These are phyloP conservation scores for Cadophora luteo-olivacea DNA, from an alignment of 2,329 filamentous ascomycete genomes.

Conservation along the genomic window DNA sequence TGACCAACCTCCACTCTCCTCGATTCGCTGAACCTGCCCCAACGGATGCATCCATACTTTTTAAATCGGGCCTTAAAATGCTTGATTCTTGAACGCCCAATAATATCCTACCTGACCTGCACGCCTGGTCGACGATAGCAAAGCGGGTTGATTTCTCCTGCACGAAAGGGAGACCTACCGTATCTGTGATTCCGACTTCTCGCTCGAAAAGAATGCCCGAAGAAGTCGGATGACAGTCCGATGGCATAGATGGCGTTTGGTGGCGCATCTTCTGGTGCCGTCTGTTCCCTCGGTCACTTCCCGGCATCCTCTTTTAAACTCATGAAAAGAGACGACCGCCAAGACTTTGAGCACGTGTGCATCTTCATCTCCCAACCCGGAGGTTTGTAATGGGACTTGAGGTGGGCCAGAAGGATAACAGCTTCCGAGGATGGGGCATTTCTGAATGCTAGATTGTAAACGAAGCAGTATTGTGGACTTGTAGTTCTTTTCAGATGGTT, in stretches of 20 bases:
- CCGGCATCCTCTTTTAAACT: neutral
- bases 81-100: conserved; percentile 1
- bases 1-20: neutral
- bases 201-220: neutral
- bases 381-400: neutral
- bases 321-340: conserved; percentile 1
- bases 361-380: neutral
- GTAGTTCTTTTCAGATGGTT: neutral
- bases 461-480: neutral
- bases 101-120: neutral
- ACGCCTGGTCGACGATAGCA: neutral
- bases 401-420: neutral
- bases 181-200: conserved; percentile 3
- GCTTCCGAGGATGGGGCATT: neutral
- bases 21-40: neutral
- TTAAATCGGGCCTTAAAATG: conserved; percentile 13
- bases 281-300: neutral
- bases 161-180: neutral
- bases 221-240: neutral
- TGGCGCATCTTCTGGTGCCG: neutral
- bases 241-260: neutral
- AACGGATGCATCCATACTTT: neutral
- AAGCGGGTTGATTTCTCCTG: neutral
- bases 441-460: neutral
- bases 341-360: conserved; percentile 11